Conservation (phyloP, 2,329 filamentous ascomycete genomes). For the Aureobasidium sp. region DNA sequence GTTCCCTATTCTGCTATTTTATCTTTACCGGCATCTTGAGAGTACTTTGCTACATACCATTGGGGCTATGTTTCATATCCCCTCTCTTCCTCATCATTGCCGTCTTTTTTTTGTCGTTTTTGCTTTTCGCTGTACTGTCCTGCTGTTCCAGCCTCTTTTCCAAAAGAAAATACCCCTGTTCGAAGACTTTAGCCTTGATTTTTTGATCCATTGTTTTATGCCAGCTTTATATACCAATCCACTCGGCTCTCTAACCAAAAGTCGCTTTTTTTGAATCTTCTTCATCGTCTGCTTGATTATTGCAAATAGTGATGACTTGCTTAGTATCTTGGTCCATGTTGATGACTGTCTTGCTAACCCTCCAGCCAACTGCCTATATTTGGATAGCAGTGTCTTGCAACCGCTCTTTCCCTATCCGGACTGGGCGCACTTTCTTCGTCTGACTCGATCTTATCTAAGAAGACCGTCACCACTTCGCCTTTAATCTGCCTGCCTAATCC, state of each 20-base stretch:
- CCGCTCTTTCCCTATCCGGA: too few relatives aligned
- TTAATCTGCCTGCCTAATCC: too few relatives aligned
- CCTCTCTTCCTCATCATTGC: constrained; percentile 1
- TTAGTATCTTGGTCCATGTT: not conserved
- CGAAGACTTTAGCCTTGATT: constrained; percentile 8
- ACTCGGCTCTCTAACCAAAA: constrained; percentile 4
- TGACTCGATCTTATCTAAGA: too few relatives aligned
- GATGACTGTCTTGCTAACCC: too few relatives aligned
- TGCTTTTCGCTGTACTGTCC: not conserved
- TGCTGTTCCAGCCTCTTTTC: constrained; percentile 7
- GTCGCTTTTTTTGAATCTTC: not conserved
- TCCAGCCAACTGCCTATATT: too few relatives aligned
- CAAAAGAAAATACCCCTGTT: constrained; percentile 5
- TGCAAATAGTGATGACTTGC: too few relatives aligned
- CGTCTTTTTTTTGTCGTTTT: constrained; percentile 10
- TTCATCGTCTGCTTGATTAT: not conserved
- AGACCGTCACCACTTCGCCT: too few relatives aligned
- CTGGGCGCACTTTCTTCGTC: too few relatives aligned
- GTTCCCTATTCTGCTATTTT: constrained; percentile 7
- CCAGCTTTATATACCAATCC: constrained; percentile 7
- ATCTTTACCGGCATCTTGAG: not conserved
- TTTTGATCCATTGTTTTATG: constrained; percentile 3
- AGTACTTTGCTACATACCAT: constrained; percentile 4
- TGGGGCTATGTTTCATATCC: not conserved
- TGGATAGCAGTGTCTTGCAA: too few relatives aligned